phyloP scores from a whole-genome alignment of 805 yeast genomes.

The Candida manassasensis region DNA sequence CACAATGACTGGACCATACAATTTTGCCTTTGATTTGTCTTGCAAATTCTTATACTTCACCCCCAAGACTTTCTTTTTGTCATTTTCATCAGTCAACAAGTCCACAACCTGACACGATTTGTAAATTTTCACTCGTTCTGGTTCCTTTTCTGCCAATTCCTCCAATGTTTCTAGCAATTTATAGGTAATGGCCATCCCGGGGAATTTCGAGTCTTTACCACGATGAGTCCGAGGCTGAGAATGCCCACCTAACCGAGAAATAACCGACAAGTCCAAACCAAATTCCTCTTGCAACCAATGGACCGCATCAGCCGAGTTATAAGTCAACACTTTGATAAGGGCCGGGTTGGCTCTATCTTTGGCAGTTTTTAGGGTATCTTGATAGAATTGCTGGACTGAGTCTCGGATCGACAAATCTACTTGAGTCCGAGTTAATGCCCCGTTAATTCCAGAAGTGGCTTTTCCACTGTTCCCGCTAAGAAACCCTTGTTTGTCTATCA shows the following conservation, averaged over 20 bases:
- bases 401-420: slow-evolving; percentile 46
- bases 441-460: slow-evolving; percentile 68
- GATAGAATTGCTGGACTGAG: slow-evolving; percentile 51
- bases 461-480: slow-evolving; percentile 64
- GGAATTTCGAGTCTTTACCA: slow-evolving; percentile 61
- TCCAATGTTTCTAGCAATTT: slow-evolving; percentile 48
- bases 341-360: slow-evolving; percentile 53
- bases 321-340: slow-evolving; percentile 55
- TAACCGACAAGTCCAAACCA: slow-evolving; percentile 57
- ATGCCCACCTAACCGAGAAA: slow-evolving; percentile 81
- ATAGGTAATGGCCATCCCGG: slow-evolving; percentile 63
- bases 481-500: slow-evolving; percentile 56
- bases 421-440: slow-evolving; percentile 67
- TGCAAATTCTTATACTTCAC: slow-evolving; percentile 31
- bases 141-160: slow-evolving; percentile 39
- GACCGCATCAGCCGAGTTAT: slow-evolving; percentile 62
- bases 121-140: slow-evolving; percentile 38
- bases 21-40: slow-evolving; percentile 25
- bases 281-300: slow-evolving; percentile 68
- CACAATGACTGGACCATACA: slow-evolving; percentile 55
- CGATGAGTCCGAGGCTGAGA: slow-evolving; percentile 78
- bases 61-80: slow-evolving; percentile 20
- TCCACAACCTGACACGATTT: slow-evolving; percentile 41
- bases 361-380: slow-evolving; percentile 67
- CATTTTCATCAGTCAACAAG: slow-evolving; percentile 29